Evolutionary conservation across 345 rosid species (phyloP), one percentile per base, ranked within the genome.

Genomic region (Combretum micranthum): DNA sequence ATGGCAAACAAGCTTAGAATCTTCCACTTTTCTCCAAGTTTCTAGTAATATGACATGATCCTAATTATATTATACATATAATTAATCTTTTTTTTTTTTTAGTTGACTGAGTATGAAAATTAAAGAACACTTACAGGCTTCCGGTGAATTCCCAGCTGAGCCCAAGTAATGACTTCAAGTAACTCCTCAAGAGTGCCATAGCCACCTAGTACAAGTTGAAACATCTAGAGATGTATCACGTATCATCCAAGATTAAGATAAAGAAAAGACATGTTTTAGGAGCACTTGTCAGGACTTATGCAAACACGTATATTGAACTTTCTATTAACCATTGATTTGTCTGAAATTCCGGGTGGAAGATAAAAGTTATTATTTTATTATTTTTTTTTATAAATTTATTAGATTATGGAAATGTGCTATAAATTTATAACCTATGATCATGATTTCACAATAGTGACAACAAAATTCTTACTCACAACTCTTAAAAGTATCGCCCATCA

Each of bases 81-180:
- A 9, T 5, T 32, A 32, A 32, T 32, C 5, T 4, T 32, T n/a
- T n/a, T 5, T 5, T 4, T 32, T 32, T 32, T 4, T 32, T 7
- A 0, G 9, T 32, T 0, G 19, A 15, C 49, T 46, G 16, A 11
- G 15, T 0, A 37, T 14, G 2, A 16, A 42, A 14, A n/a, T 8
- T 14, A 52, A 60, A 4, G 12, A 1, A 56, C 14, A 12, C 85
- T 75, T 81, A 88, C 96, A 55, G 98, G 98, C 74, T 91, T 91
- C 48, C 72, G 77, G 74, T 91, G 98, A 72, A 91, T 91, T 25
- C 96, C 90, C 15, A 91, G 96, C 76, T 91, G 98, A 57, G 96
- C 95, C 98, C 98, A 85, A 32, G 98, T 88, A 67, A 91, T 91
- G 57, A 88, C 96, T 78, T 91, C 98, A 25, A 91, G 88, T 64